Evolutionary conservation across 1,284 basidiomycete species (phyloP), one percentile per base, ranked within the genome.

Genomic region (Pterulicium gracile): DNA sequence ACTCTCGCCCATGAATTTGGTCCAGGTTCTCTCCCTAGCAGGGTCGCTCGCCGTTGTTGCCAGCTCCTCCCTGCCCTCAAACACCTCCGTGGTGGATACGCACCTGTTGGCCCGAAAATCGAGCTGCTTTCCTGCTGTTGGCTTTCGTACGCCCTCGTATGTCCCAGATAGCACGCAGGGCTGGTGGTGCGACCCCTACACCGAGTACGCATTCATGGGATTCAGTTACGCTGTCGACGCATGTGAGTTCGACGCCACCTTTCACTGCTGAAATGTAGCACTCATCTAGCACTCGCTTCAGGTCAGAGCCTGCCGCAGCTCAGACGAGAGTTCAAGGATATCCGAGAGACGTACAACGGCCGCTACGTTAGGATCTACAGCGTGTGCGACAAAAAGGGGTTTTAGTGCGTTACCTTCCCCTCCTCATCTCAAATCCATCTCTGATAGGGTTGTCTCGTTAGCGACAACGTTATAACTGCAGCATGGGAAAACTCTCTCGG

Each of bases 281-380:
- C n/a, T 32, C 21, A 35, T 2, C 27, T 3, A 15, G 23, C 34
- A n/a, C n/a, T n/a, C n/a, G n/a, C n/a, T 15, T 20, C 42, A 78
- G 75, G 76, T 48, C 77, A 77, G 57, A 72, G 67, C 60, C 43
- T 59, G 15, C 47, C 52, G 12, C 65, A 74, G 50, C 64, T 88
- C 39, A 62, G 66, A 43, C 59, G 54, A 18, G 82, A 87, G 36
- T 88, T 88, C 55, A 58, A 63, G 24, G 69, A 82, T 52, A 81
- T 87, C 47, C 70, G 72, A 41, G 58, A 70, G 21, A 69, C 61
- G 12, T 87, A 83, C 59, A 66, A 73, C 3, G 70, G 77, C 10
- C 73, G 86, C 35, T 88, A 87, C 54, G 74, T 88, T 24, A 78
- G 85, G 17, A 58, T 88, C 24, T 88, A 88, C 50, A 78, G 82